Conservation (phyloP, 1,139 yeast genomes). For the Pichia sp. region DNA sequence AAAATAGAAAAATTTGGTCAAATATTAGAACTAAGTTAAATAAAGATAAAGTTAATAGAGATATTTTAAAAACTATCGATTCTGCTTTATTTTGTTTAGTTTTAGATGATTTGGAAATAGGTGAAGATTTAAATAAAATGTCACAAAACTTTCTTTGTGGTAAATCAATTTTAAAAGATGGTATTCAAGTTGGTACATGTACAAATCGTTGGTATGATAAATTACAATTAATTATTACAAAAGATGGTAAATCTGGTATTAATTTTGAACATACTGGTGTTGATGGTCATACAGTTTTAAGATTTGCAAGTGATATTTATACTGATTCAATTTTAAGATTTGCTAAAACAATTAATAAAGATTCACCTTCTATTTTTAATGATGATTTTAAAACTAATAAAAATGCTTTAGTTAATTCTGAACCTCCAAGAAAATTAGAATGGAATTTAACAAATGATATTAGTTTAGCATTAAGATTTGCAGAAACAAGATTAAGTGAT, state of each 20-base stretch:
- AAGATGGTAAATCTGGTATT: constrained; percentile 88
- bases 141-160: constrained; percentile 87
- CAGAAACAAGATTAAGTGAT: constrained; percentile 84
- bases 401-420: background rate
- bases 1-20: constrained; percentile 83
- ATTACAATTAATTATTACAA: constrained; percentile 81
- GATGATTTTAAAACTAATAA: background rate
- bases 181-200: constrained; percentile 89
- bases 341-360: constrained; percentile 76
- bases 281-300: constrained; percentile 87
- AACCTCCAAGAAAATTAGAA: constrained; percentile 70
- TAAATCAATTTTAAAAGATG: constrained; percentile 67
- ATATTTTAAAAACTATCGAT: constrained; percentile 69
- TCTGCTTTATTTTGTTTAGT: constrained; percentile 77
- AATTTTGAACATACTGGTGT: constrained; percentile 95
- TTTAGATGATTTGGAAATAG: constrained; percentile 67
- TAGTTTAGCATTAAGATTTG: constrained; percentile 76
- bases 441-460: constrained; percentile 81
- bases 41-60: constrained; percentile 49
- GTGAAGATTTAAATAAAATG: constrained; percentile 56
- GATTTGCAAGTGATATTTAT: constrained; percentile 85
- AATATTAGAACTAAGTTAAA: constrained; percentile 51
- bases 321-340: constrained; percentile 85
- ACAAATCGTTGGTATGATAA: constrained; percentile 95
- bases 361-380: constrained; percentile 76